phyloP scores from a whole-genome alignment of 768 basidiomycete species.

The Pisolithus marmoratus region DNA sequence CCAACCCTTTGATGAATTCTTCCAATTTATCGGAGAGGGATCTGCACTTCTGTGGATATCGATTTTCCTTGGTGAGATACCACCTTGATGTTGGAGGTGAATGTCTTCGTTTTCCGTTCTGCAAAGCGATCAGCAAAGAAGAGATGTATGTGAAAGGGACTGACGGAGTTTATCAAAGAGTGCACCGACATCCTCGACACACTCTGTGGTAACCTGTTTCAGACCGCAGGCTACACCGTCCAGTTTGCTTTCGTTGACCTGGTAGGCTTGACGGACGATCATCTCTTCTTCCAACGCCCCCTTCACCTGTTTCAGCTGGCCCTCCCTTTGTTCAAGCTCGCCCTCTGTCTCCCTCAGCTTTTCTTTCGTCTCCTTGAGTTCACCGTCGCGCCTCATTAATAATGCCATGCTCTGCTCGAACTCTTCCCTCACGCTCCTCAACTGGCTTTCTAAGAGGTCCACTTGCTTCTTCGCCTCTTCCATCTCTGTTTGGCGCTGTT shows the following conservation, averaged over 20 bases:
- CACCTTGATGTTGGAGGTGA: conserved; percentile 58
- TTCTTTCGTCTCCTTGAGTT: conserved; percentile 59
- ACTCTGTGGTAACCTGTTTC: conserved; percentile 60
- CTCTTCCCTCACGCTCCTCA: conserved; percentile 77
- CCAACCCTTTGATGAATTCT: conserved; percentile 53
- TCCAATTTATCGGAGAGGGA: conserved; percentile 54
- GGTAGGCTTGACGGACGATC: conserved; percentile 70
- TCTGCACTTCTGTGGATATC: conserved; percentile 48
- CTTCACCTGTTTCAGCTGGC: conserved; percentile 54
- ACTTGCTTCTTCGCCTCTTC: conserved; percentile 81
- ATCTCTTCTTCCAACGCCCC: conserved; percentile 72
- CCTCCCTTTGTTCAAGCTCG: conserved; percentile 47
- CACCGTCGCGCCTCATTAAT: conserved; percentile 68
- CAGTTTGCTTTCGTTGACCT: conserved; percentile 63
- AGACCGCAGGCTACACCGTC: conserved; percentile 69
- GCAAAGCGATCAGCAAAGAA: conserved; percentile 7
- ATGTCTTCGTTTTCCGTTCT: conserved; percentile 71
- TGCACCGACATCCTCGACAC: conserved; percentile 60
- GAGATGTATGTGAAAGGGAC: conserved; percentile 11
- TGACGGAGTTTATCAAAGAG: conserved; percentile 83
- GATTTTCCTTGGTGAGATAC: conserved; percentile 59
- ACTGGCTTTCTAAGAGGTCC: conserved; percentile 76
- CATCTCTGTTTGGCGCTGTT: conserved; percentile 68
- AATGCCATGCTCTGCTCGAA: conserved; percentile 85
- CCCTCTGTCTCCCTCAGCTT: conserved; percentile 48